Percentiles rank a stretch among this genome's conserved stretches.
phyloP scores from a whole-genome alignment of 371 early-diverging fungal genomes.

The Homolaphlyctis polyrhiza region DNA sequence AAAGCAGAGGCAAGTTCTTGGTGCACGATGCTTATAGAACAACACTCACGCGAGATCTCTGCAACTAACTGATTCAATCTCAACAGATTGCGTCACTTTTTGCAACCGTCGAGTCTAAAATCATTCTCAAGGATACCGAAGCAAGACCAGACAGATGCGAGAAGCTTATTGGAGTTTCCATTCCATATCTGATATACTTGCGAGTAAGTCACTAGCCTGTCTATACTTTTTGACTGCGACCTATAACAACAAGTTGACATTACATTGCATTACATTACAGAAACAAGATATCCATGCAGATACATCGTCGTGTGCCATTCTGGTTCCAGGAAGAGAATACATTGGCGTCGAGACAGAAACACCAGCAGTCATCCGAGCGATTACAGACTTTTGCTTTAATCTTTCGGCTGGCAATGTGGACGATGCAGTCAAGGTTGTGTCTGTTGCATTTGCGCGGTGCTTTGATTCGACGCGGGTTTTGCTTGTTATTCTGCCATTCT shows the following conservation, averaged over 20 bases:
- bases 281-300: background rate
- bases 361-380: conserved; percentile 19
- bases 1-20: no score
- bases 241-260: background rate
- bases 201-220: conserved; percentile 20
- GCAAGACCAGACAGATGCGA: conserved; percentile 13
- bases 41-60: no score
- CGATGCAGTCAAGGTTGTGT: conserved; percentile 45
- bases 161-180: conserved; percentile 22
- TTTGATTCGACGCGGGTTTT: no score
- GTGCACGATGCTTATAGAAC: no score
- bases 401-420: conserved; percentile 42
- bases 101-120: conserved; percentile 24
- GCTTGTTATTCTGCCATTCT: no score
- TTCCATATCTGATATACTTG: conserved; percentile 32
- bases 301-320: background rate
- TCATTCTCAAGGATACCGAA: conserved; percentile 25
- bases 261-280: background rate
- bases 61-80: no score
- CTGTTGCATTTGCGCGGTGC: background rate
- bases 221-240: background rate
- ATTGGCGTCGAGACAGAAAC: conserved; percentile 28
- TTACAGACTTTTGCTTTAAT: conserved; percentile 41
- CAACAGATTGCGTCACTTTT: conserved; percentile 33
- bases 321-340: conserved; percentile 18